These are phyloP conservation scores for Xylariaceae sp. DNA, from an alignment of 2,329 filamentous ascomycete genomes.

Conservation along the genomic window DNA sequence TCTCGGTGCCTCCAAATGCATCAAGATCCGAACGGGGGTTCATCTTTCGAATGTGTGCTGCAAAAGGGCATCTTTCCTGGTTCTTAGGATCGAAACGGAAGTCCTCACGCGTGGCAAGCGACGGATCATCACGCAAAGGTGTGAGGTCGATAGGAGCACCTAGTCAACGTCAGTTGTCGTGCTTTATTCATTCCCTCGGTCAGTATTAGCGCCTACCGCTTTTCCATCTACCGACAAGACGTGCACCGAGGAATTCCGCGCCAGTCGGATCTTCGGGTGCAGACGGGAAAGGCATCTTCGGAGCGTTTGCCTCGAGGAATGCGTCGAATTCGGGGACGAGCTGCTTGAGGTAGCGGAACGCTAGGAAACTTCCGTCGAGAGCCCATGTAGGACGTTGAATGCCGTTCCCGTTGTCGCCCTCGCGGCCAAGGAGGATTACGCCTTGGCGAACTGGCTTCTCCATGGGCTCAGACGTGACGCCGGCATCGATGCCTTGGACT, in stretches of 20 bases:
- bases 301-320: constrained; percentile 30
- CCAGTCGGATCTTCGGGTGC: constrained; percentile 22
- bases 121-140: constrained; percentile 29
- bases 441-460: constrained; percentile 30
- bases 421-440: constrained; percentile 35
- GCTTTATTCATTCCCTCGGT: not conserved
- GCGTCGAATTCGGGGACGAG: constrained; percentile 41
- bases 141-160: constrained; percentile 34
- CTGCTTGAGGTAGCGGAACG: constrained; percentile 41
- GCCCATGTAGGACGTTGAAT: constrained; percentile 35
- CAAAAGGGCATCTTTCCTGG: constrained; percentile 40
- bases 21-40: constrained; percentile 38
- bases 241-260: constrained; percentile 37
- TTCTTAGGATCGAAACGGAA: constrained; percentile 34
- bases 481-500: constrained; percentile 29
- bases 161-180: constrained; percentile 12
- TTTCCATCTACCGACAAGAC: constrained; percentile 42
- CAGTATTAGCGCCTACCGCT: constrained; percentile 12
- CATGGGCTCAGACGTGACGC: constrained; percentile 20
- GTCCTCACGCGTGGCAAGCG: constrained; percentile 33
- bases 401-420: constrained; percentile 29
- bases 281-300: not conserved
- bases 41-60: constrained; percentile 44
- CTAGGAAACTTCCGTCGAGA: constrained; percentile 41
- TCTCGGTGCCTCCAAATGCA: constrained; percentile 22